Evolutionary conservation across 352 stramenopile genomes (phyloP).

Genomic region (Pythium apleroticum): DNA sequence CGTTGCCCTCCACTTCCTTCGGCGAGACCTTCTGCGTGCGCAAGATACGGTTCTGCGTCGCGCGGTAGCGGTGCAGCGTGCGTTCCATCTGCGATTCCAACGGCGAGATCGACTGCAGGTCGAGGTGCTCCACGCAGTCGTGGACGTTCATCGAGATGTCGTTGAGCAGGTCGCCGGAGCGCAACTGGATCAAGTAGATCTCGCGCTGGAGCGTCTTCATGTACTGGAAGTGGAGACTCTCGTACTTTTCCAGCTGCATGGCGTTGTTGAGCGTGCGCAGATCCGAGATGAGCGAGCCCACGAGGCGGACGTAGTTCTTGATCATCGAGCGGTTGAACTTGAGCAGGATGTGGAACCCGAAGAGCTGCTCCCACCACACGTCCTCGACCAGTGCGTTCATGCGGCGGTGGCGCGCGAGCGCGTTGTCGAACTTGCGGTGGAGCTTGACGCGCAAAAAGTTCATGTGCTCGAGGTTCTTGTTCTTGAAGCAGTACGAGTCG

Average conservation of each 20-base stretch:
- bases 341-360: slow-evolving; percentile 62
- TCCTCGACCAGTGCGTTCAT: slow-evolving; percentile 67
- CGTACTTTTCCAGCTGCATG: slow-evolving; percentile 82
- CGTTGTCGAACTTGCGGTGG: slow-evolving; percentile 65
- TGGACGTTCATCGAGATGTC: slow-evolving; percentile 71
- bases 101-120: slow-evolving; percentile 42
- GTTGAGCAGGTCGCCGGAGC: slow-evolving; percentile 58
- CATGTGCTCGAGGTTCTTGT: slow-evolving; percentile 85
- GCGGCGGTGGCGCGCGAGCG: slow-evolving; percentile 42
- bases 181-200: slow-evolving; percentile 78
- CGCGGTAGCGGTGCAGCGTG: slow-evolving; percentile 61
- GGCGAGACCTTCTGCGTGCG: slow-evolving; percentile 48
- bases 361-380: slow-evolving; percentile 83
- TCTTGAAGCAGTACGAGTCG: slow-evolving; percentile 87
- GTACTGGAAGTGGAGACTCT: slow-evolving; percentile 64
- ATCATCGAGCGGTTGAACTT: slow-evolving; percentile 72
- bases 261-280: slow-evolving; percentile 69
- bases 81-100: slow-evolving; percentile 72
- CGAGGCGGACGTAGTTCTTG: slow-evolving; percentile 66
- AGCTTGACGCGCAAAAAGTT: slow-evolving; percentile 78
- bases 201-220: slow-evolving; percentile 81
- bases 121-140: slow-evolving; percentile 44
- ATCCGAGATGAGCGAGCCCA: slow-evolving; percentile 65
- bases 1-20: slow-evolving; percentile 66
- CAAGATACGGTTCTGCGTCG: slow-evolving; percentile 54